Conservation (phyloP, 2,329 filamentous ascomycete species). For the Epichloe glyceriae region DNA sequence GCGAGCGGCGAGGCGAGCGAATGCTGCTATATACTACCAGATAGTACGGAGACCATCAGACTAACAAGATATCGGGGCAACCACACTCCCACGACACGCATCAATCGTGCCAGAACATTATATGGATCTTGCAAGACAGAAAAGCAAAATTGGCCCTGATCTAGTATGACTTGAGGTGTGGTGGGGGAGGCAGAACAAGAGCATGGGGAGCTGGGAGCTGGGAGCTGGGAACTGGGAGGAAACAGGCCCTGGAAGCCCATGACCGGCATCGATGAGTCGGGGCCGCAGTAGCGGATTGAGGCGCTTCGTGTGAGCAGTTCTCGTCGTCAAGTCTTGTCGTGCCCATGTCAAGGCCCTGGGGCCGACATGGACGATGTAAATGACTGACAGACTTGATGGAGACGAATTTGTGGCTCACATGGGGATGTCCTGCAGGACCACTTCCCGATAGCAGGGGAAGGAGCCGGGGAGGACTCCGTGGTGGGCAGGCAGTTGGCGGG, state of each 20-base stretch:
- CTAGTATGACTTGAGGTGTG: background rate
- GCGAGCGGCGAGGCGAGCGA: background rate
- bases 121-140: slow-evolving; percentile 4
- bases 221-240: background rate
- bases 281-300: slow-evolving; percentile 1
- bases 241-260: background rate
- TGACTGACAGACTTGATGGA: too few relatives aligned
- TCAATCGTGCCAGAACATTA: background rate
- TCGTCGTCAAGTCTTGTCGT: background rate
- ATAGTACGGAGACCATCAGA: background rate
- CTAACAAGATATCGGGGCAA: background rate
- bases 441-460: slow-evolving; percentile 2
- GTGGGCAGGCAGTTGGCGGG: too few relatives aligned
- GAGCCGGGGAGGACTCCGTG: slow-evolving; percentile 1
- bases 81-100: background rate
- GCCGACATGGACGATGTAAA: background rate
- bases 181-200: background rate
- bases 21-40: background rate
- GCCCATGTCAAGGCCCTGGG: background rate
- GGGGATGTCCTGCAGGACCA: slow-evolving; percentile 4
- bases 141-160: slow-evolving; percentile 2
- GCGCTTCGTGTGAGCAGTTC: background rate
- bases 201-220: background rate
- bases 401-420: background rate
- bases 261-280: background rate